Conservation (phyloP, 768 basidiomycete genomes). For the Amanita jacksonii region DNA sequence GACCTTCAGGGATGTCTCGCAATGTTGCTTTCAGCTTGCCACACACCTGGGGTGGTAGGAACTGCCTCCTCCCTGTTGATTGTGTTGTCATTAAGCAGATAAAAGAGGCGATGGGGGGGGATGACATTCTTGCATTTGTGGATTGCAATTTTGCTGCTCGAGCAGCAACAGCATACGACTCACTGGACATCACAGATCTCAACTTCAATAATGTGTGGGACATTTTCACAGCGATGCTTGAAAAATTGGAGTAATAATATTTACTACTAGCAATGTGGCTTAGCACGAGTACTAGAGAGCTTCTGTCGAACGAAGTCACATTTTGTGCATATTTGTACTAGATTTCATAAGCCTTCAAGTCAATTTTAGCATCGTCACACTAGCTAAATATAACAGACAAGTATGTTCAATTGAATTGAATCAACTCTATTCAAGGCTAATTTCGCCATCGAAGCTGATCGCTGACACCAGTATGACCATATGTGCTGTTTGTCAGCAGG, state of each 20-base stretch:
- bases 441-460: too few relatives aligned
- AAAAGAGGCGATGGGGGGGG: not conserved
- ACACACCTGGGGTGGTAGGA: not conserved
- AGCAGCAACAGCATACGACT: constrained; percentile 9
- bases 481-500: not conserved
- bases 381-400: not conserved
- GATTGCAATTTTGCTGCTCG: constrained; percentile 6
- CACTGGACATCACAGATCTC: constrained; percentile 5
- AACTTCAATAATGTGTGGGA: constrained; percentile 13
- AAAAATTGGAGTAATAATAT: constrained; percentile 2
- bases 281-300: not conserved
- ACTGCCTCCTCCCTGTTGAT: constrained; percentile 1
- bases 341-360: not conserved
- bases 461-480: not conserved
- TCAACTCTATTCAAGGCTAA: not conserved
- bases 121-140: constrained; percentile 11
- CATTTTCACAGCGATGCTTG: constrained; percentile 10
- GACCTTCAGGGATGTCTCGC: constrained; percentile 15
- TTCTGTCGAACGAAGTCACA: too few relatives aligned
- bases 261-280: too few relatives aligned
- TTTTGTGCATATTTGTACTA: not conserved
- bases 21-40: constrained; percentile 12
- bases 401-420: not conserved
- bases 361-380: not conserved
- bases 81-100: not conserved